These are phyloP conservation scores for Alloteropsis semialata DNA, from an alignment of 176 grass and related monocot species.

Conservation along the genomic window DNA sequence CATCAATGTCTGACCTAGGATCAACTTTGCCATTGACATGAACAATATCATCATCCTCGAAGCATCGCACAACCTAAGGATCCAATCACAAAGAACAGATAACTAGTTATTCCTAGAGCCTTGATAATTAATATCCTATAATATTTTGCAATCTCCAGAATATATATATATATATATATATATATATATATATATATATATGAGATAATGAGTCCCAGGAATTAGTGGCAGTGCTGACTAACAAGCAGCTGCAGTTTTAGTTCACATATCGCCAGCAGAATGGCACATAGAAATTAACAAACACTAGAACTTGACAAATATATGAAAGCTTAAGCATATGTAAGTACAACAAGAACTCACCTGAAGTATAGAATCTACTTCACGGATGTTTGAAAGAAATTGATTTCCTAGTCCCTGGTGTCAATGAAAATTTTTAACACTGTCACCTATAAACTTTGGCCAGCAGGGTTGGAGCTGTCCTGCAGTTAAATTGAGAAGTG, in stretches of 20 bases:
- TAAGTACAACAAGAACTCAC: slow-evolving; percentile 29
- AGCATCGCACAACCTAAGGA: slow-evolving; percentile 88
- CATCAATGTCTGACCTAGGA: slow-evolving; percentile 96
- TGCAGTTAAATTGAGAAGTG: neutral
- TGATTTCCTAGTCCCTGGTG: slow-evolving; percentile 91
- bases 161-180: neutral
- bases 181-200: too few species aligned
- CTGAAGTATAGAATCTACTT: slow-evolving; percentile 99
- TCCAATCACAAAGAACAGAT: neutral
- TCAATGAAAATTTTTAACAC: slow-evolving; percentile 24
- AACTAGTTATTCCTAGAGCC: neutral
- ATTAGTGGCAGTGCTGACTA: neutral
- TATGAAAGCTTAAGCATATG: neutral
- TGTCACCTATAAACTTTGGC: neutral
- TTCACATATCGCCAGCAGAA: slow-evolving; percentile 4
- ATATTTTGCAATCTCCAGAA: slow-evolving; percentile 1
- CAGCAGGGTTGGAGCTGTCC: neutral
- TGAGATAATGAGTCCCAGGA: neutral
- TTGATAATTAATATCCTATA: neutral
- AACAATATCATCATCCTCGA: slow-evolving; percentile 95
- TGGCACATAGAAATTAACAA: neutral
- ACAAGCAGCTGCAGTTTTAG: neutral
- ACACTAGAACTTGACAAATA: slow-evolving; percentile 7
- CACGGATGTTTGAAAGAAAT: slow-evolving; percentile 97
- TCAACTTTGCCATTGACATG: slow-evolving; percentile 95